Evolutionary conservation across 2,329 filamentous ascomycete genomes (phyloP).

Genomic region (Monilinia fructicola): DNA sequence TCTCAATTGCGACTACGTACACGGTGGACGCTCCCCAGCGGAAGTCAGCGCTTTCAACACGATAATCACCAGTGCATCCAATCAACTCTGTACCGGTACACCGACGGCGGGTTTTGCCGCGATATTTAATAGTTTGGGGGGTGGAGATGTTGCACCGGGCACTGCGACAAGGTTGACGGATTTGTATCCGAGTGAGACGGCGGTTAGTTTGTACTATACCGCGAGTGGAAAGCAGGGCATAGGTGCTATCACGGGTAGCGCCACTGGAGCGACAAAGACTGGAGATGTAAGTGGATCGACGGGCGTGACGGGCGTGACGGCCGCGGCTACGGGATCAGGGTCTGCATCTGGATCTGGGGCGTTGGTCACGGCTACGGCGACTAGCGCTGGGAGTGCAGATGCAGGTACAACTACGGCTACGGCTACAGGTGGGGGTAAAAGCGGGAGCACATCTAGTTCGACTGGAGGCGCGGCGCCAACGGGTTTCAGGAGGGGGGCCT

Average conservation of each 20-base stretch:
- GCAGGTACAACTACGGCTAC: constrained; percentile 5
- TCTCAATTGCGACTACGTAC: constrained; percentile 45
- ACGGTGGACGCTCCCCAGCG: constrained; percentile 44
- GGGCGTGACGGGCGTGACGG: constrained; percentile 20
- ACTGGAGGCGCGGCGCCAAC: constrained; percentile 37
- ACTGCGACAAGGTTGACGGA: constrained; percentile 41
- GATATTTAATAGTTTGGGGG: constrained; percentile 41
- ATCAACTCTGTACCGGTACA: constrained; percentile 43
- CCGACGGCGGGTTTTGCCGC: constrained; percentile 43
- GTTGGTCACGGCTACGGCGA: background rate
- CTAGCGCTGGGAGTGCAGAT: background rate
- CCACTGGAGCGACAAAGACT: constrained; percentile 42
- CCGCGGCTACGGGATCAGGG: background rate
- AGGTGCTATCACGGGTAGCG: constrained; percentile 46
- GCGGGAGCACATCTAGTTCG: constrained; percentile 29
- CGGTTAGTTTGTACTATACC: constrained; percentile 48
- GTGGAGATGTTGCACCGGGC: constrained; percentile 37
- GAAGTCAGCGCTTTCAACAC: constrained; percentile 41
- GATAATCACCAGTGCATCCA: constrained; percentile 43
- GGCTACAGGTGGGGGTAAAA: constrained; percentile 21
- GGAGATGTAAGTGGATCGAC: constrained; percentile 24
- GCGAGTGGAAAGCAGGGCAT: constrained; percentile 43
- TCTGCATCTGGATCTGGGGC: constrained; percentile 32
- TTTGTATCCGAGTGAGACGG: constrained; percentile 42
- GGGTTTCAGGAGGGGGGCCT: constrained; percentile 33